A percentile compares a stretch with the other conserved stretches of the same genome.
Evolutionary conservation across 2,329 filamentous ascomycete genomes (phyloP).

Genomic region (Fusarium nisikadoi): DNA sequence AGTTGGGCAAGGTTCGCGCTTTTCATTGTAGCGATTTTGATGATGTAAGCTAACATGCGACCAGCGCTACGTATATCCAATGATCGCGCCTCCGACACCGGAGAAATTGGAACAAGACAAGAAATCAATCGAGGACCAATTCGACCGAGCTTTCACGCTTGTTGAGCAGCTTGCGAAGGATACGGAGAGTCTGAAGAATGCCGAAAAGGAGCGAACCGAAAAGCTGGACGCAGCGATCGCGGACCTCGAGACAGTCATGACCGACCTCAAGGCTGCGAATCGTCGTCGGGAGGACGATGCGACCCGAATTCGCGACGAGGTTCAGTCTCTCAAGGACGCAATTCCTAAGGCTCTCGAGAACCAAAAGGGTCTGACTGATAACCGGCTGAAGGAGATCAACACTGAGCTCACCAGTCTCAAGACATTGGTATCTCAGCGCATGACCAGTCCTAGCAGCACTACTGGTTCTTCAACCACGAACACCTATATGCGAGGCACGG

Average conservation of each 20-base stretch:
- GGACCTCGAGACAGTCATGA: slow-evolving; percentile 86
- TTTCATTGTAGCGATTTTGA: background rate
- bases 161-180: slow-evolving; percentile 93
- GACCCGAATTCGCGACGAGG: slow-evolving; percentile 85
- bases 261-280: slow-evolving; percentile 83
- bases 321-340: slow-evolving; percentile 81
- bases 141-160: slow-evolving; percentile 89
- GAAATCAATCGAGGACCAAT: slow-evolving; percentile 89
- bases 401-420: slow-evolving; percentile 92
- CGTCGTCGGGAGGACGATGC: slow-evolving; percentile 88
- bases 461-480: slow-evolving; percentile 43
- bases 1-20: slow-evolving; percentile 79
- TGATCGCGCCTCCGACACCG: slow-evolving; percentile 92
- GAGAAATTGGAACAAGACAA: slow-evolving; percentile 96
- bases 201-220: slow-evolving; percentile 85
- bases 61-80: slow-evolving; percentile 87
- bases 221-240: slow-evolving; percentile 82
- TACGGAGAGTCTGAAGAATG: slow-evolving; percentile 85
- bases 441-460: slow-evolving; percentile 54
- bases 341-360: slow-evolving; percentile 90
- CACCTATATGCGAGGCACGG: slow-evolving; percentile 42
- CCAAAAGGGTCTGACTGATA: slow-evolving; percentile 86
- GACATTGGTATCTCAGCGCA: slow-evolving; percentile 77
- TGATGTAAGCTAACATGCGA: slow-evolving; percentile 23
- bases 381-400: slow-evolving; percentile 83